Percentiles rank a stretch among this genome's conserved stretches.
These are phyloP conservation scores for Arthrobotrys pseudoclavata DNA, from an alignment of 2,329 filamentous ascomycete species.

Conservation along the genomic window DNA sequence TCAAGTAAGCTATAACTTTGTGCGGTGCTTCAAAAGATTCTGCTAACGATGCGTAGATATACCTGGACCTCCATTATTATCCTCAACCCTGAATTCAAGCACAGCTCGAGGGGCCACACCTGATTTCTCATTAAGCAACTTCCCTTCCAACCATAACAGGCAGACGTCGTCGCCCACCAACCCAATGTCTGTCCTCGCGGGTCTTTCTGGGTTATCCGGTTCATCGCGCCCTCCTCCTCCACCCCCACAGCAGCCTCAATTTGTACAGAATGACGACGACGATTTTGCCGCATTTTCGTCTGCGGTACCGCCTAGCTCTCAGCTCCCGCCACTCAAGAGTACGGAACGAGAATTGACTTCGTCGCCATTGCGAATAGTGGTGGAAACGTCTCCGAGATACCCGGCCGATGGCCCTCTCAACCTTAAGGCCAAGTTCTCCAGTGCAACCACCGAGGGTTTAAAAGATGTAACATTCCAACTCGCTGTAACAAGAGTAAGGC, in stretches of 20 bases:
- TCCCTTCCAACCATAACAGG: slow-evolving; percentile 58
- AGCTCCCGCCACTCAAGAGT: slow-evolving; percentile 71
- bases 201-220: slow-evolving; percentile 71
- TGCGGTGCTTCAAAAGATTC: slow-evolving; percentile 20
- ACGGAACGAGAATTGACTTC: slow-evolving; percentile 78
- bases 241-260: slow-evolving; percentile 64
- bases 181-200: slow-evolving; percentile 69
- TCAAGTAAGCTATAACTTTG: slow-evolving; percentile 71
- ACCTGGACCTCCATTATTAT: slow-evolving; percentile 75
- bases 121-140: slow-evolving; percentile 59
- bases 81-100: slow-evolving; percentile 74
- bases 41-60: slow-evolving; percentile 69
- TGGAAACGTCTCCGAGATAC: slow-evolving; percentile 74
- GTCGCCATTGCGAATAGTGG: slow-evolving; percentile 78
- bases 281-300: slow-evolving; percentile 97
- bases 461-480: slow-evolving; percentile 89
- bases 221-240: slow-evolving; percentile 66
- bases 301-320: slow-evolving; percentile 76
- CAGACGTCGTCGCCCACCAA: slow-evolving; percentile 65
- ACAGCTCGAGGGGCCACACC: slow-evolving; percentile 68
- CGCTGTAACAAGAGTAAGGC: slow-evolving; percentile 87
- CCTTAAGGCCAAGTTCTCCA: slow-evolving; percentile 85
- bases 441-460: slow-evolving; percentile 78
- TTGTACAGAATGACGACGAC: slow-evolving; percentile 71
- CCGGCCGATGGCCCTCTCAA: slow-evolving; percentile 72